Evolutionary conservation across 2,329 filamentous ascomycete species (phyloP).

Genomic region (Ceratocystis colombiana): DNA sequence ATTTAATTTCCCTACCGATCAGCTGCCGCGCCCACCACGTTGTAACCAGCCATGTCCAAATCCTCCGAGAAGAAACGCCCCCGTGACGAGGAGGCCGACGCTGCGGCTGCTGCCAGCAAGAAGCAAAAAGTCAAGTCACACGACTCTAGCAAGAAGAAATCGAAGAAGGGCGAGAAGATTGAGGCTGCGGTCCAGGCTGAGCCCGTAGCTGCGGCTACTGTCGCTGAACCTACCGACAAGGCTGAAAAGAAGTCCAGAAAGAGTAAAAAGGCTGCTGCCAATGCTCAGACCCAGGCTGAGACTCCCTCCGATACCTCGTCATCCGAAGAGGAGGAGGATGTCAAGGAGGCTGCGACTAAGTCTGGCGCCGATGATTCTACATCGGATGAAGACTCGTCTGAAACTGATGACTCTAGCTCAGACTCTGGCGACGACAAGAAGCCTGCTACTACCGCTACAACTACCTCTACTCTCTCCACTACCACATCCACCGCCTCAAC

Average conservation of each 20-base stretch:
- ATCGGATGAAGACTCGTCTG: slow-evolving; percentile 27
- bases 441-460: slow-evolving; percentile 29
- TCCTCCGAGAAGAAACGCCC: slow-evolving; percentile 38
- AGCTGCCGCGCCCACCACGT: background rate
- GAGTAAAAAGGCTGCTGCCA: slow-evolving; percentile 31
- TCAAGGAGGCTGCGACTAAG: slow-evolving; percentile 28
- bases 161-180: slow-evolving; percentile 25
- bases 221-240: background rate
- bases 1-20: background rate
- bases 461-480: slow-evolving; percentile 25
- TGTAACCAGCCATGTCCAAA: slow-evolving; percentile 27
- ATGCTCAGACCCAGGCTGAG: slow-evolving; percentile 27
- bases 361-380: slow-evolving; percentile 30
- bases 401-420: slow-evolving; percentile 27
- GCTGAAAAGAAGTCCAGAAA: slow-evolving; percentile 25
- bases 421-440: slow-evolving; percentile 28
- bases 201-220: slow-evolving; percentile 10
- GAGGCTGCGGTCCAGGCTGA: slow-evolving; percentile 24
- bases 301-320: slow-evolving; percentile 7
- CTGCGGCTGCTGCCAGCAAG: slow-evolving; percentile 36
- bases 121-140: slow-evolving; percentile 44
- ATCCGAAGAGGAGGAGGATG: slow-evolving; percentile 2
- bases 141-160: slow-evolving; percentile 30
- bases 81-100: slow-evolving; percentile 36
- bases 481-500: slow-evolving; percentile 30